Evolutionary conservation across 169 alveolate genomes (phyloP), one percentile per base, ranked within the genome.

Genomic region (Miamiensis avidus): DNA sequence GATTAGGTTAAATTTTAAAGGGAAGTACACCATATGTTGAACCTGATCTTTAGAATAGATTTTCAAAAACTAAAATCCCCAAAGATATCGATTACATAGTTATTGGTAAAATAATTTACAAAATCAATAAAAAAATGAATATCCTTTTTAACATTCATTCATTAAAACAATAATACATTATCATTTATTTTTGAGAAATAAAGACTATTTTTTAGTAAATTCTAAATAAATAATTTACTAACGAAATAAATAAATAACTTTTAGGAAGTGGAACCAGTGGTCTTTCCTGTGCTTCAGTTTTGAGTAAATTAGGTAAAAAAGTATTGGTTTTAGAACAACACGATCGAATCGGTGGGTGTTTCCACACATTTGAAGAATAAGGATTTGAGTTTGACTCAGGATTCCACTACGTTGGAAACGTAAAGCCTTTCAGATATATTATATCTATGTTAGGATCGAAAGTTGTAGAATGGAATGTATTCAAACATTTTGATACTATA

Each of bases 261-360:
- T 49, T 49, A 49, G 82, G 82, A 33, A 77, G 82, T 77, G 82
- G 82, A 31, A 77, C 64, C 33, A 77, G 82, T 77, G 82, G 82
- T 33, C 64, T 77, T 1, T 32, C 72, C 6, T 26, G 74, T 33
- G 82, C 82, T 27, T 64, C 74, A 0, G 34, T 33, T 33, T 77
- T 33, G n/a, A 32, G 74, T 20, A 77, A 77, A 33, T 20, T 77
- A 33, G 82, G 82, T 0, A 77, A 77, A 29, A 77, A 77, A 26
- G 82, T 77, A 31, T 77, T 77, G 33, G 82, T 77, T 0, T 33
- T 77, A 1, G 82, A 77, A 77, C 33, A 77, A 33, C 82, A 77
- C 33, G 34, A 77, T 33, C 31, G 34, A 27, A 31, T 69, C 25
- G 82, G 82, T 25, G 82, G 82, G 15, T 30, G 65, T 0, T 77